Evolutionary conservation across 106 monocot species (phyloP), one percentile per base, ranked within the genome.

Genomic region (Allium fistulosum): DNA sequence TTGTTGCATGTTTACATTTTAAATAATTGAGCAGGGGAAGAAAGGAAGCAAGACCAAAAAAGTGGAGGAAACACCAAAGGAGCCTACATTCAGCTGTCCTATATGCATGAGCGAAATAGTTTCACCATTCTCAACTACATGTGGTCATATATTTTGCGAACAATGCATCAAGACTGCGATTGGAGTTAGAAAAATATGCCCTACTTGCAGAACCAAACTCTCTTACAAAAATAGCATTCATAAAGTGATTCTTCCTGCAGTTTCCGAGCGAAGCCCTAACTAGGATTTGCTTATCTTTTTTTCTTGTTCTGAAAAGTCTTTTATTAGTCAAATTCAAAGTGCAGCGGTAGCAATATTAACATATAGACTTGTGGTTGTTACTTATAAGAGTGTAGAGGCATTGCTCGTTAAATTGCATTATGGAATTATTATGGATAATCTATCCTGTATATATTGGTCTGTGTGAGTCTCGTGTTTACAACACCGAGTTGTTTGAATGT

Each of bases 121-220:
- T 10, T 48, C 60, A 7, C 61, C 75, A 1, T 75, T 67, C 46
- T 75, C 75, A 2, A 75, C 75, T 7, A 46, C 50, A 8, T 75
- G 75, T 7, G 75, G 75, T 53, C 75, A 75, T 75, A 62, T 75
- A 17, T 75, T 75, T 47, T 75, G 75, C 15, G 68, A 75, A 62
- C 46, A 46, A 17, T 75, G 75, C 61, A 68, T 75, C 27, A 75
- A 68, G 61, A 26, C 68, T 11, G 60, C 75, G 9, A 28, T 75
- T 10, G 28, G 62, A 26, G 22, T 61, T n/a, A 67, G 69, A 62
- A 75, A 69, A 53, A 57, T 51, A 61, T 75, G 75, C 53, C 75
- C 75, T 4, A 62, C 75, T 16, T 75, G 75, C 75, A 68, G 75
- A 15, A 68, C 61, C 49, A 75, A 75, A 57, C 75, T 75, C n/a